Evolutionary conservation across 2,329 filamentous ascomycete genomes (phyloP).

Genomic region (Epichloe festucae): DNA sequence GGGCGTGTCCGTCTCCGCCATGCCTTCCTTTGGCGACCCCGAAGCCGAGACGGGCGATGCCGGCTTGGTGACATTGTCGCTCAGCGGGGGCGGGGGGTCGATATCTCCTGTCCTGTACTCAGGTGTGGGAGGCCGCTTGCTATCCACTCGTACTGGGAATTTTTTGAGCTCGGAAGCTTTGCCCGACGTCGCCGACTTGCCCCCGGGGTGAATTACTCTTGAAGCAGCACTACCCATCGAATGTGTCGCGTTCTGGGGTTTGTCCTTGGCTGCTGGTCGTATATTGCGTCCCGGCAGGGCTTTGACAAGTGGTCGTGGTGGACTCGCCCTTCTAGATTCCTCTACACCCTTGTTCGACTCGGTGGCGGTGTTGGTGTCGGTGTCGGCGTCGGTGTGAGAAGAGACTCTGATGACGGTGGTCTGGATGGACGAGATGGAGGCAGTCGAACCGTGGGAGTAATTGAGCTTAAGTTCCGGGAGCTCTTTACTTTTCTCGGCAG

Average conservation of each 20-base stretch:
- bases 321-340: not conserved
- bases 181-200: slow-evolving; percentile 8
- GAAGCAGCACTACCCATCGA: slow-evolving; percentile 22
- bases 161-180: not conserved
- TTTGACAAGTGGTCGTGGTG: slow-evolving; percentile 8
- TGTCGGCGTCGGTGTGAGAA: not conserved
- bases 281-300: slow-evolving; percentile 18
- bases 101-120: slow-evolving; percentile 34
- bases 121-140: slow-evolving; percentile 32
- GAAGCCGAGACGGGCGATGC: slow-evolving; percentile 33
- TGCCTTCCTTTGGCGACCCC: slow-evolving; percentile 18
- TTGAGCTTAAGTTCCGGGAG: slow-evolving; percentile 36
- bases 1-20: not conserved
- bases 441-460: slow-evolving; percentile 37
- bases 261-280: slow-evolving; percentile 11
- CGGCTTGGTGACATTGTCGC: slow-evolving; percentile 27
- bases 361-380: not conserved
- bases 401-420: slow-evolving; percentile 2
- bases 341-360: not conserved
- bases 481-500: slow-evolving; percentile 31
- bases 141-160: slow-evolving; percentile 5
- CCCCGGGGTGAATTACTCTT: slow-evolving; percentile 19
- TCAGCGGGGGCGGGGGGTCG: slow-evolving; percentile 18
- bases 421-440: slow-evolving; percentile 14
- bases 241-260: slow-evolving; percentile 7